Base-by-base conservation (phyloP, 208 protist genomes). In the Leishmania turanica region DNA sequence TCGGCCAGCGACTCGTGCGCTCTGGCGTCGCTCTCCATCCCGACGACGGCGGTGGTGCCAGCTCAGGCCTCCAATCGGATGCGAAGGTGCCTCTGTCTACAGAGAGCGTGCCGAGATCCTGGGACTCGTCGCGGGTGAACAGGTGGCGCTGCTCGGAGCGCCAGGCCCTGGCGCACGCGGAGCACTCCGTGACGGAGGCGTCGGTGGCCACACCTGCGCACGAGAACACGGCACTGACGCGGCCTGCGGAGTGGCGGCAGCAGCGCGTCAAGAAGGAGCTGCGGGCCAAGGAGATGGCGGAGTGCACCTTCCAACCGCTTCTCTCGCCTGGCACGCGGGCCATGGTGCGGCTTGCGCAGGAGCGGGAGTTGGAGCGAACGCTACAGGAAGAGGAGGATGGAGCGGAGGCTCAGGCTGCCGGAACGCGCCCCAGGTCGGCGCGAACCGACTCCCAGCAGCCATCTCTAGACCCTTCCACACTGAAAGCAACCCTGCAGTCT, bases 261-360 rank as follows among this genome's bases (percentile, higher is more conserved):
- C 87, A 74, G 69, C 79, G 60, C 42, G 72, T 95, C 75, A 58
- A 82, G 15, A 45, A 84, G 45, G 90, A 95, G 77, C 72, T 86
- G 82, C 70, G 79, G 11, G 81, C 83, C 66, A 89, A 85, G 74
- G 84, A 90, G 53, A 82, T 93, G 76, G 87, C 85, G 7, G 91
- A 95, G 79, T 97, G 94, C 75, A 97, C 91, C 24, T 97, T 97
- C 58, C 89, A 92, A 51, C 94, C 94, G 21, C 81, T 79, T 5
- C 79, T 97, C 17, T 90, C 90, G 2, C 92, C 91, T 1, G 90
- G 85, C 21, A 92, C 94, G 17, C 84, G 77, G 2, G 81, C 88
- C 1, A 88, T 97, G 82, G 80, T 89, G 58, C 79, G 84, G 15
- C 62, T 84, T 24, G 82, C 78, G 42, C 81, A 88, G 58, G 69